phyloP scores from a whole-genome alignment of 768 basidiomycete genomes.

The Auricularia sp. region DNA sequence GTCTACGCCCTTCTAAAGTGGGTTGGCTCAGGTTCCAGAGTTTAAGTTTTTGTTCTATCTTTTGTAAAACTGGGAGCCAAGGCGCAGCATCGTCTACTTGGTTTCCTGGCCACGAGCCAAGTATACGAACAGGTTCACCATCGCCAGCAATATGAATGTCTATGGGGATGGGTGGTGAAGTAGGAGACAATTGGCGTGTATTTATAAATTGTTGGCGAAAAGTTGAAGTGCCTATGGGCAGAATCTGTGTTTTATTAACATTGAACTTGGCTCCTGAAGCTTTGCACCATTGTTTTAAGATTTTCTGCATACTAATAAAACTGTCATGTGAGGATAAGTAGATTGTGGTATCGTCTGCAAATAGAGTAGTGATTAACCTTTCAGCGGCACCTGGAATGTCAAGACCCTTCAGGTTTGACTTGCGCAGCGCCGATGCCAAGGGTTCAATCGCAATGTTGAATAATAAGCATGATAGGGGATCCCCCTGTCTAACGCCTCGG shows the following conservation, averaged over 20 bases:
- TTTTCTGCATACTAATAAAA: conserved; percentile 14
- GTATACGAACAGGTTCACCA: background rate
- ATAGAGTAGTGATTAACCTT: conserved; percentile 14
- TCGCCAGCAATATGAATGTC: background rate
- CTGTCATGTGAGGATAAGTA: conserved; percentile 24
- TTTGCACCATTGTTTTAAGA: conserved; percentile 31
- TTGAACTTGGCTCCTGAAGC: conserved; percentile 36
- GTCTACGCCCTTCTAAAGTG: background rate
- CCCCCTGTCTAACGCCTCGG: too few species aligned
- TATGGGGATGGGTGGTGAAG: background rate
- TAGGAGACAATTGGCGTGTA: background rate
- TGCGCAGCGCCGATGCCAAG: too few species aligned
- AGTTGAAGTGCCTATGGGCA: conserved; percentile 17
- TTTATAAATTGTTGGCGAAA: background rate
- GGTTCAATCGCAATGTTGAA: too few species aligned
- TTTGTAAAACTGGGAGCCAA: background rate
- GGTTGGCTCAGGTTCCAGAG: conserved; percentile 1
- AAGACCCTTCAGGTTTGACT: background rate
- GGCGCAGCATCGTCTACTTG: background rate
- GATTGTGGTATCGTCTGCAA: conserved; percentile 34
- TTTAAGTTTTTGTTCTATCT: conserved; percentile 9
- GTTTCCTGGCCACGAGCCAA: background rate
- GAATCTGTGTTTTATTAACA: conserved; percentile 28
- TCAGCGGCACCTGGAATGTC: conserved; percentile 10
- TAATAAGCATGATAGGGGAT: too few species aligned